Evolutionary conservation across 2,329 filamentous ascomycete genomes (phyloP).

Genomic region (Diaporthe sp.): DNA sequence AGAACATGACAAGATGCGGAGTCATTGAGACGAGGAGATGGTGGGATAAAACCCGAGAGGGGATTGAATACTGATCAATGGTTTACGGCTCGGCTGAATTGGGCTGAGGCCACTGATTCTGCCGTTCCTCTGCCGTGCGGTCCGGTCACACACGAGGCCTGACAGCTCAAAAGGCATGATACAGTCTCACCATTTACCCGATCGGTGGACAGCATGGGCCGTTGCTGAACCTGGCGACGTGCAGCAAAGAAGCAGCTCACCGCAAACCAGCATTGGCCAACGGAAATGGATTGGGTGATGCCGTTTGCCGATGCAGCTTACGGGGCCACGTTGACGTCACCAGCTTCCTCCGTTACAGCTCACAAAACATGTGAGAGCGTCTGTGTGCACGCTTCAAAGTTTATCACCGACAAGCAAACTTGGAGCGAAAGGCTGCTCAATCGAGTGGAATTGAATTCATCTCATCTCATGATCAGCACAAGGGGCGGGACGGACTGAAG

Average conservation of each 20-base stretch:
- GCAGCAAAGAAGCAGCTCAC: neutral
- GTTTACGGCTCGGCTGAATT: constrained; percentile 7
- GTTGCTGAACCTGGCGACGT: neutral
- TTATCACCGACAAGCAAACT: neutral
- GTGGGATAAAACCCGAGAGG: too few species aligned
- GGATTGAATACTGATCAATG: neutral
- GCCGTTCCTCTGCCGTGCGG: neutral
- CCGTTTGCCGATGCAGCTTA: neutral
- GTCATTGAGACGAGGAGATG: neutral
- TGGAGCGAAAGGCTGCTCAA: neutral
- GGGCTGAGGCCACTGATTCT: neutral
- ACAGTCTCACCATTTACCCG: neutral
- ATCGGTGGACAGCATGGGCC: neutral
- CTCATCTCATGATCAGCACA: constrained; percentile 13
- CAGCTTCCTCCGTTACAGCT: neutral
- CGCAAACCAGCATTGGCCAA: neutral
- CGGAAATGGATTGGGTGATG: neutral
- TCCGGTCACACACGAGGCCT: neutral
- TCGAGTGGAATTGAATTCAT: constrained; percentile 17
- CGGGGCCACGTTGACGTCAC: constrained; percentile 17
- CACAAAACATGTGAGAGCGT: neutral
- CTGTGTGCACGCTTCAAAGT: neutral
- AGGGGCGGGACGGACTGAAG: neutral
- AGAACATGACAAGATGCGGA: neutral
- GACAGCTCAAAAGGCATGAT: neutral